These are phyloP conservation scores for Tetracentron sinense DNA, from an alignment of 164 flowering plant species.

Conservation along the genomic window DNA sequence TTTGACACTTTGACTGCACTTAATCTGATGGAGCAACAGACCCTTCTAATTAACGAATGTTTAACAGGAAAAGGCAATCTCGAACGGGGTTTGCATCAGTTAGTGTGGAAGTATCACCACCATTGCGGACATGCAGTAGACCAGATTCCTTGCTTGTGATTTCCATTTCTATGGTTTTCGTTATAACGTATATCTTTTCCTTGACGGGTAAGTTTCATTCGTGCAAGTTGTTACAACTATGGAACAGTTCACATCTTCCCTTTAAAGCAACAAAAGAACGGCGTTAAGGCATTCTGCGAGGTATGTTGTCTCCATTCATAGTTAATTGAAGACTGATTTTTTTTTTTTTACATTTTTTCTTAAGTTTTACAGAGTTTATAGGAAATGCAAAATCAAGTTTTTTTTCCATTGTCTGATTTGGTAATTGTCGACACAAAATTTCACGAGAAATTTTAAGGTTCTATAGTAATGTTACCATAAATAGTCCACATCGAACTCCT, in stretches of 20 bases:
- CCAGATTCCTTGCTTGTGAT: slow-evolving; percentile 20
- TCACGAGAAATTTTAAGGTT: too few species aligned
- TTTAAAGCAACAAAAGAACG: slow-evolving; percentile 9
- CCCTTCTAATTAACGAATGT: not conserved
- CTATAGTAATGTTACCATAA: too few species aligned
- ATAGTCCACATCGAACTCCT: too few species aligned
- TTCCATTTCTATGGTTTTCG: slow-evolving; percentile 19
- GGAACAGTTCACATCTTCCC: not conserved
- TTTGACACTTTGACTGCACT: not conserved
- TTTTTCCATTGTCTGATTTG: too few species aligned
- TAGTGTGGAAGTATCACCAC: slow-evolving; percentile 21
- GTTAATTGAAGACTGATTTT: too few species aligned
- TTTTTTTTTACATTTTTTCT: too few species aligned
- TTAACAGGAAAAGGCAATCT: slow-evolving; percentile 35
- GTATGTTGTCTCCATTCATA: too few species aligned
- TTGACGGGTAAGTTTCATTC: slow-evolving; percentile 19
- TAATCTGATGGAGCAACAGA: not conserved
- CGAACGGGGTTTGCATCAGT: slow-evolving; percentile 41
- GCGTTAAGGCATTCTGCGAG: not conserved
- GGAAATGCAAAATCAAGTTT: too few species aligned
- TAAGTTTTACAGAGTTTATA: too few species aligned
- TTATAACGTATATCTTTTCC: slow-evolving; percentile 26
- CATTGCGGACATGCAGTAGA: slow-evolving; percentile 19
- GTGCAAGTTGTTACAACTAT: slow-evolving; percentile 9
- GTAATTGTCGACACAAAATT: too few species aligned